Evolutionary conservation across 768 basidiomycete genomes (phyloP).

Genomic region (Trametes gibbosa): DNA sequence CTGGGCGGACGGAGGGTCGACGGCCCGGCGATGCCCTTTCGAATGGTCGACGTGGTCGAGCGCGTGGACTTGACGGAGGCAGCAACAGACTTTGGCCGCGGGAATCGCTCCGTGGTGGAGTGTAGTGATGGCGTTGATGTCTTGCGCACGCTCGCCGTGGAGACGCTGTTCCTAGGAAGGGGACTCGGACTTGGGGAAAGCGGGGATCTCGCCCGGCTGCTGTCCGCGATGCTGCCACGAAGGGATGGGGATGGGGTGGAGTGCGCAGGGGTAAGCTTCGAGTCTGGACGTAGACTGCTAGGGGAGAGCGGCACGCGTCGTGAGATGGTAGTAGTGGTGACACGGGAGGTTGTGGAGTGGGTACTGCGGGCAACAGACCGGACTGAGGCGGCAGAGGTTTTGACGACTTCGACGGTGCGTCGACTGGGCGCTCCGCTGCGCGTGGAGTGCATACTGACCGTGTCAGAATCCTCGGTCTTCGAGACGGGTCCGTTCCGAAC

Average conservation of each 20-base stretch:
- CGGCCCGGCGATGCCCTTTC: slow-evolving; percentile 28
- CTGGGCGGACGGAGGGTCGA: slow-evolving; percentile 29
- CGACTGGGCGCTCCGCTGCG: slow-evolving; percentile 43
- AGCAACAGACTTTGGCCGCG: slow-evolving; percentile 23
- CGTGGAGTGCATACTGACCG: slow-evolving; percentile 45
- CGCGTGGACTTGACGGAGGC: slow-evolving; percentile 37
- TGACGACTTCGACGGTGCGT: slow-evolving; percentile 26
- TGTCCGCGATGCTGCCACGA: slow-evolving; percentile 16
- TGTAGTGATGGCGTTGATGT: slow-evolving; percentile 12
- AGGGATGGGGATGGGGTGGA: slow-evolving; percentile 19
- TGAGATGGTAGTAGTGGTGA: slow-evolving; percentile 26
- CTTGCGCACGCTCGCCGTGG: slow-evolving; percentile 11
- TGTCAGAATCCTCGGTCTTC: slow-evolving; percentile 35
- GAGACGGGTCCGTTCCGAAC: slow-evolving; percentile 22
- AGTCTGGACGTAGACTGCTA: slow-evolving; percentile 50
- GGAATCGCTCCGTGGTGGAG: slow-evolving; percentile 24
- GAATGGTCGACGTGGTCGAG: slow-evolving; percentile 38
- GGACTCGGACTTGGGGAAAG: slow-evolving; percentile 19
- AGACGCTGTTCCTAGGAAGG: slow-evolving; percentile 1
- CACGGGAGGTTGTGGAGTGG: slow-evolving; percentile 32
- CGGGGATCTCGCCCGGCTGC: slow-evolving; percentile 10
- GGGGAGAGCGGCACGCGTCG: slow-evolving; percentile 25
- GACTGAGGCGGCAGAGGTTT: slow-evolving; percentile 40
- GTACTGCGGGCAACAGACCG: slow-evolving; percentile 47
- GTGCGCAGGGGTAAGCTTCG: slow-evolving; percentile 61